Conservation (phyloP, 164 flowering plant genomes). For the Liquidambar formosana region DNA sequence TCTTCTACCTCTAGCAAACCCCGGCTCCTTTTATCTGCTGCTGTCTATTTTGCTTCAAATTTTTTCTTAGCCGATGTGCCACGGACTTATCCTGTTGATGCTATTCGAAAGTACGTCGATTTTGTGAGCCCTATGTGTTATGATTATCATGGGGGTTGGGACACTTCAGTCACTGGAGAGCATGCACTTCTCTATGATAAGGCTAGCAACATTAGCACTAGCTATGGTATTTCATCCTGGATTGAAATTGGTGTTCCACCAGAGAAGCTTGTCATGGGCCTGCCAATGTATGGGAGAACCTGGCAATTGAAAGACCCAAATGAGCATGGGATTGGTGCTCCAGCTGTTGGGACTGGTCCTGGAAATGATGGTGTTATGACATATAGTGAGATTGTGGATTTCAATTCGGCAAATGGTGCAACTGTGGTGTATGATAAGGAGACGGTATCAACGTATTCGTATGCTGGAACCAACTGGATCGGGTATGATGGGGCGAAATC, state of each 20-base stretch:
- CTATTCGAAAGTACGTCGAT: constrained; percentile 6
- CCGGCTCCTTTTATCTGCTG: constrained; percentile 30
- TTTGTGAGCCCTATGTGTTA: too few relatives aligned
- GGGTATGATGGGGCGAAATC: constrained; percentile 26
- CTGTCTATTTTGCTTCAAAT: constrained; percentile 22
- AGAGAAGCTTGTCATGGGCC: too few relatives aligned
- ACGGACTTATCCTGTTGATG: not conserved
- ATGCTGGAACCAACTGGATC: constrained; percentile 26
- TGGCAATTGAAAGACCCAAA: constrained; percentile 25
- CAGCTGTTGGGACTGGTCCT: constrained; percentile 33
- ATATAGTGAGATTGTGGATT: constrained; percentile 19
- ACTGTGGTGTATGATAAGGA: too few relatives aligned
- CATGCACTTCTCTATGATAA: too few relatives aligned
- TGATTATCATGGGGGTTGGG: constrained; percentile 16
- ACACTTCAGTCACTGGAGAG: constrained; percentile 24
- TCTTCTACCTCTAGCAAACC: constrained; percentile 12
- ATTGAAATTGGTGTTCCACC: too few relatives aligned
- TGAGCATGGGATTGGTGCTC: constrained; percentile 33
- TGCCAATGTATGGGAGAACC: too few relatives aligned
- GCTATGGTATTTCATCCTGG: too few relatives aligned
- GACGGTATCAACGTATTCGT: too few relatives aligned
- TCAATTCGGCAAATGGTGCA: constrained; percentile 11
- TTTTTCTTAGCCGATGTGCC: not conserved
- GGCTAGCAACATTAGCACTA: too few relatives aligned
- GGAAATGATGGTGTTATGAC: constrained; percentile 21